These are phyloP conservation scores for Lentinula edodes DNA, from an alignment of 768 basidiomycete species.

Conservation along the genomic window DNA sequence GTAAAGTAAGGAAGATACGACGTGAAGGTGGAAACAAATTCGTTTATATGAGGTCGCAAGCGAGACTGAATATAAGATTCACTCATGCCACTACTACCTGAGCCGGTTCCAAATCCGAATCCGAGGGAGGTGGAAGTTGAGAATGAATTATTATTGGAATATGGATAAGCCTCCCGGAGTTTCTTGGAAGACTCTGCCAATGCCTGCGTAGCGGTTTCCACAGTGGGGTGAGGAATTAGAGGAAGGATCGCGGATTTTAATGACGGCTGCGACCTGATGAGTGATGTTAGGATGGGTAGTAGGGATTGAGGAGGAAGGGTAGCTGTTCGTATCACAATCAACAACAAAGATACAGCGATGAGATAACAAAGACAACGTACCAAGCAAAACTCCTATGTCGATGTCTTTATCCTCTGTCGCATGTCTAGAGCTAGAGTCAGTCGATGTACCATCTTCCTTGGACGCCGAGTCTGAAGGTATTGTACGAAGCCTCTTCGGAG, in stretches of 20 bases:
- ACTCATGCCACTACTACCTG: conserved; percentile 54
- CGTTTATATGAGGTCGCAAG: conserved; percentile 66
- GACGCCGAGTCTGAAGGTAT: conserved; percentile 24
- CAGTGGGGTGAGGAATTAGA: conserved; percentile 79
- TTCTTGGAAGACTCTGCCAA: conserved; percentile 64
- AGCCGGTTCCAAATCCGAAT: conserved; percentile 19
- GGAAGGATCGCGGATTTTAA: conserved; percentile 69
- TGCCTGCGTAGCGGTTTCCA: conserved; percentile 68
- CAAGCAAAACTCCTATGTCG: conserved; percentile 75
- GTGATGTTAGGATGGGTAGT: conserved; percentile 63
- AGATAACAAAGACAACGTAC: conserved; percentile 33
- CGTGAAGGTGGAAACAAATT: conserved; percentile 71
- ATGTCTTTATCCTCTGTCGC: conserved; percentile 52
- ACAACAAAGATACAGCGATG: conserved; percentile 2
- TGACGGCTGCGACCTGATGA: conserved; percentile 62
- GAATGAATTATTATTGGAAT: conserved; percentile 48
- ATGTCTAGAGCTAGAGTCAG: conserved; percentile 50
- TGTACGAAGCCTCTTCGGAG: conserved; percentile 62
- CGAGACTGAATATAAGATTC: conserved; percentile 75
- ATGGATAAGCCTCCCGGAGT: conserved; percentile 79
- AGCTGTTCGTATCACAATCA: conserved; percentile 38
- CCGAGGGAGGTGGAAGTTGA: conserved; percentile 11
- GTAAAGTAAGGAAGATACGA: conserved; percentile 88
- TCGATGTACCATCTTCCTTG: conserved; percentile 37
- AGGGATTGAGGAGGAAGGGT: conserved; percentile 75